A percentile compares a stretch with the other conserved stretches of the same genome.
Conservation (phyloP, 2,329 filamentous ascomycete genomes). For the Penicillium sp. region DNA sequence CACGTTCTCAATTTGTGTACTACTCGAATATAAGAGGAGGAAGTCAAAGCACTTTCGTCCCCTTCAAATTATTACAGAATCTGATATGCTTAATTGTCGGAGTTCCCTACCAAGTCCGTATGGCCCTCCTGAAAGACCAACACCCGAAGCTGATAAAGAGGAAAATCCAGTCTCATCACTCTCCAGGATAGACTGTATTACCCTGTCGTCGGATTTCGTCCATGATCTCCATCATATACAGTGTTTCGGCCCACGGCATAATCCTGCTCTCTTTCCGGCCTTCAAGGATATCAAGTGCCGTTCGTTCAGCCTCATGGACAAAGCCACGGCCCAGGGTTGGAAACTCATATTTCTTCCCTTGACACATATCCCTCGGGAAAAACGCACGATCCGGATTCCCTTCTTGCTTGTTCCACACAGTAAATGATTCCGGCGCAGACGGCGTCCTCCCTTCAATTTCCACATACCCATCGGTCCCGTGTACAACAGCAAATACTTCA, state of each 20-base stretch:
- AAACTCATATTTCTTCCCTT: not conserved
- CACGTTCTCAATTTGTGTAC: not conserved
- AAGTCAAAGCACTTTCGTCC: too few relatives aligned
- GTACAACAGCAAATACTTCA: not conserved
- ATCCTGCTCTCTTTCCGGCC: not conserved
- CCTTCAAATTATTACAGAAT: too few relatives aligned
- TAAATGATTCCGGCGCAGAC: slow-evolving; percentile 8
- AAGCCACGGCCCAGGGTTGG: not conserved
- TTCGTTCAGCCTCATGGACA: not conserved
- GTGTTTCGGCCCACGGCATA: not conserved
- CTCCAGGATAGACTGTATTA: not conserved
- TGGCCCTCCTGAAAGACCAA: too few relatives aligned
- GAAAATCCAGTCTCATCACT: not conserved
- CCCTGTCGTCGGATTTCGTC: not conserved
- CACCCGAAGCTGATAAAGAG: too few relatives aligned
- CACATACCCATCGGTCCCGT: slow-evolving; percentile 2
- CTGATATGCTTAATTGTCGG: too few relatives aligned
- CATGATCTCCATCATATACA: not conserved
- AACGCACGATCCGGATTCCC: not conserved
- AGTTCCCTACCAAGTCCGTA: too few relatives aligned
- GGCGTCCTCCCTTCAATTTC: not conserved
- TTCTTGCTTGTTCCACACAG: slow-evolving; percentile 3
- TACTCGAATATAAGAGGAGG: not conserved
- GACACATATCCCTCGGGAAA: not conserved
- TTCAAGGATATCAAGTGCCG: not conserved